Evolutionary conservation across 306 rosid species (phyloP).

Genomic region (Acacia melanoxylon): DNA sequence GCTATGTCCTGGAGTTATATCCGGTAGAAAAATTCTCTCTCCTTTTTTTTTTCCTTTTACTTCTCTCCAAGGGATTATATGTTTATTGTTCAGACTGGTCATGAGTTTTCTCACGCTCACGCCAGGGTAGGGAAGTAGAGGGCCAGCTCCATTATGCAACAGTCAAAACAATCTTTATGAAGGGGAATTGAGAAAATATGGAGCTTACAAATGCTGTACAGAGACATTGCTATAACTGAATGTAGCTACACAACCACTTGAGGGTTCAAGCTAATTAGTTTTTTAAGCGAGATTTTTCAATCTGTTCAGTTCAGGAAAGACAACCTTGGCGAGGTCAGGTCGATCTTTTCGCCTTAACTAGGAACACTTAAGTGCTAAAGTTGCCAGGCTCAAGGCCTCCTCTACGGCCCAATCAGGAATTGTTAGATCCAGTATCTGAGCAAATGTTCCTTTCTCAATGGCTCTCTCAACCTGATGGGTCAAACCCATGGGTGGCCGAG

Average conservation of each 20-base stretch:
- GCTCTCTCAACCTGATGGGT: constrained; percentile 43
- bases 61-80: constrained; percentile 3
- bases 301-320: constrained; percentile 33
- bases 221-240: background rate
- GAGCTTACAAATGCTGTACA: constrained; percentile 33
- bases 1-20: background rate
- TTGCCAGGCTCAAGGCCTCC: background rate
- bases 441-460: constrained; percentile 33
- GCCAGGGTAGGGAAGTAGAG: constrained; percentile 11
- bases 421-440: constrained; percentile 39
- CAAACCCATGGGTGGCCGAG: constrained; percentile 46
- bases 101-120: constrained; percentile 24
- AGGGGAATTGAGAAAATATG: background rate
- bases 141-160: constrained; percentile 31
- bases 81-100: constrained; percentile 18
- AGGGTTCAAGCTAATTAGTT: background rate
- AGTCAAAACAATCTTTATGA: background rate
- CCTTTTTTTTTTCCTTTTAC: too few species aligned
- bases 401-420: background rate
- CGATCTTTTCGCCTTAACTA: constrained; percentile 35
- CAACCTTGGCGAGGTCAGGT: constrained; percentile 45
- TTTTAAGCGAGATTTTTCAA: constrained; percentile 22
- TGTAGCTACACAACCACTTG: background rate
- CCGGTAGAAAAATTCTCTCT: background rate
- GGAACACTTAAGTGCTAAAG: background rate